Evolutionary conservation across 768 basidiomycete genomes (phyloP), one percentile per base, ranked within the genome.

Genomic region (Panaeolus cyanescens): DNA sequence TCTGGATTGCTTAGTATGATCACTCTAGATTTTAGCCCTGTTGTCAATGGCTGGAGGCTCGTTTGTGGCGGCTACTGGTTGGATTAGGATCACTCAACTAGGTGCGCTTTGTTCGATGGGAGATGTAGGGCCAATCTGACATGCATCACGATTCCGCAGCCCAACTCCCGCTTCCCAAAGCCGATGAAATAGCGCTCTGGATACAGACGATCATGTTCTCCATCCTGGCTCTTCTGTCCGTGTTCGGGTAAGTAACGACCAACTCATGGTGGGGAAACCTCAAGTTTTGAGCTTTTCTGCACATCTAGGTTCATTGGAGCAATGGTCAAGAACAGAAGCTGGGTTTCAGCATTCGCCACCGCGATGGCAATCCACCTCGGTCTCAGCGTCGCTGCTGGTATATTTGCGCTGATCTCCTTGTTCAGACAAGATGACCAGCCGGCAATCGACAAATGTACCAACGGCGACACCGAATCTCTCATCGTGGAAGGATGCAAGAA

Each of bases 161-260:
- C 55, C 62, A 77, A 31, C 69, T 79, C 15, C 75, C 76, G 0
- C 65, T 83, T 31, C 67, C 77, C 13, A 65, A 65, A 15, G 64
- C 66, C 19, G 79, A 84, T 61, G 68, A 77, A 58, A 68, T 77
- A 33, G 80, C 83, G 0, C 68, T 85, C 30, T 84, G 80, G 68
- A 64, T 84, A 54, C 77, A 84, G 55, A 72, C 81, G 10, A 63
- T 77, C 17, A 72, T 83, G 59, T 86, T 80, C 69, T 79, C 81
- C 2, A 54, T 85, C 34, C 72, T 86, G 17, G 77, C 77, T 28
- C 37, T 85, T 20, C 66, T 84, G 15, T 82, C 84, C 12, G 62
- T 83, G 22, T 75, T 85, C 58, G 86, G 85, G 83, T 85, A 62
- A 57, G 80, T 55, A 10, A 59, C 31, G 20, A 30, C 15, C 28